phyloP scores from a whole-genome alignment of 2,329 filamentous ascomycete species.

The Ophiostoma australiae region DNA sequence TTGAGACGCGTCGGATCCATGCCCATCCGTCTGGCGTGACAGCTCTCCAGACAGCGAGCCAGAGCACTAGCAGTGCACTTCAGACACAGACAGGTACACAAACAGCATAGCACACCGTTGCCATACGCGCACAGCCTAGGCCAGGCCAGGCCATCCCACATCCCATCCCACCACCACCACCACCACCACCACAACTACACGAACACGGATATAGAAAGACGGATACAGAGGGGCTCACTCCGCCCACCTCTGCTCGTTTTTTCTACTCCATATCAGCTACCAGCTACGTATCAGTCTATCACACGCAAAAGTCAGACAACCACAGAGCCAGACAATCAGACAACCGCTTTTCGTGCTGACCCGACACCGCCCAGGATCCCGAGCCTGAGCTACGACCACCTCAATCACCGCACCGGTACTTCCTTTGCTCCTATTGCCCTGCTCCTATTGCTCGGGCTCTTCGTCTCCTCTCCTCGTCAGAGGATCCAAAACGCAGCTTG shows the following conservation, averaged over 20 bases:
- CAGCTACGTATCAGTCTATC: neutral
- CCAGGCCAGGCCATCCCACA: neutral
- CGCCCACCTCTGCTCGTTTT: slow-evolving; percentile 13
- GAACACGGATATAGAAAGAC: no score
- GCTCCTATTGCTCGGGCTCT: neutral
- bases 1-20: slow-evolving; percentile 16
- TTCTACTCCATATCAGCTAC: slow-evolving; percentile 15
- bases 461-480: neutral
- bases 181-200: neutral
- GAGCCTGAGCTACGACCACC: neutral
- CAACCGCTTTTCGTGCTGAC: slow-evolving; percentile 12
- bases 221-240: neutral
- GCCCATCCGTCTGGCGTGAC: slow-evolving; percentile 23
- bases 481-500: slow-evolving; percentile 16
- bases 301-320: slow-evolving; percentile 14
- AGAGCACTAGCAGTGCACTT: neutral
- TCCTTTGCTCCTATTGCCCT: slow-evolving; percentile 3
- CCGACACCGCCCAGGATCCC: slow-evolving; percentile 6
- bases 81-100: neutral
- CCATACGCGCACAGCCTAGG: neutral
- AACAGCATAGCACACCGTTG: neutral
- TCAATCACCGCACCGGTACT: slow-evolving; percentile 9
- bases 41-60: neutral
- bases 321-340: slow-evolving; percentile 14
- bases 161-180: neutral